These are phyloP conservation scores for Lecanicillium sp. DNA, from an alignment of 2,329 filamentous ascomycete genomes.

Conservation along the genomic window DNA sequence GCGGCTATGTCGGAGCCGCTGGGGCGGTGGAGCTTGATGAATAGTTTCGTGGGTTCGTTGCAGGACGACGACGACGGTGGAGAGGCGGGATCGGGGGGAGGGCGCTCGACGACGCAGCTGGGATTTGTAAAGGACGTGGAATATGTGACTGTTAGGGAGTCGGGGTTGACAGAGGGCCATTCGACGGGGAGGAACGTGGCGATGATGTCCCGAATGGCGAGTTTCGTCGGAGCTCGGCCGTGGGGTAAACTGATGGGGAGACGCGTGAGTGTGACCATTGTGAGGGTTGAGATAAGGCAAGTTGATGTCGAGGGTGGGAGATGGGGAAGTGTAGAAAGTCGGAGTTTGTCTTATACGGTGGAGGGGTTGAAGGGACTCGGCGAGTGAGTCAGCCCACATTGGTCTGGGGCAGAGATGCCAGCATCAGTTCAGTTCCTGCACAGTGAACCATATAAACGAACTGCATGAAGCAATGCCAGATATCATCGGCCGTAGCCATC, in stretches of 20 bases:
- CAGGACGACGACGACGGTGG: neutral
- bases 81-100: neutral
- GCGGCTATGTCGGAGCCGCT: slow-evolving; percentile 2
- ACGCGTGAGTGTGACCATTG: neutral
- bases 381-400: neutral
- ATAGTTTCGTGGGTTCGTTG: slow-evolving; percentile 16
- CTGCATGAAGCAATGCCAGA: no score
- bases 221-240: slow-evolving; percentile 13
- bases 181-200: slow-evolving; percentile 15
- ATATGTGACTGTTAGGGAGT: slow-evolving; percentile 10
- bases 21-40: slow-evolving; percentile 17
- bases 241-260: slow-evolving; percentile 12
- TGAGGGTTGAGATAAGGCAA: neutral
- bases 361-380: neutral
- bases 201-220: slow-evolving; percentile 13
- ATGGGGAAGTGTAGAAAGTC: no score
- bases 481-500: no score
- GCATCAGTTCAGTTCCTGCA: no score
- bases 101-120: slow-evolving; percentile 14
- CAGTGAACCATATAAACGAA: no score
- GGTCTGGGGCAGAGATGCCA: no score
- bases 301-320: no score
- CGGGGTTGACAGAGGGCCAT: slow-evolving; percentile 14
- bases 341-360: no score
- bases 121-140: slow-evolving; percentile 14